Evolutionary conservation across 305 asterid species (phyloP), one percentile per base, ranked within the genome.

Genomic region (Andrographis paniculata): DNA sequence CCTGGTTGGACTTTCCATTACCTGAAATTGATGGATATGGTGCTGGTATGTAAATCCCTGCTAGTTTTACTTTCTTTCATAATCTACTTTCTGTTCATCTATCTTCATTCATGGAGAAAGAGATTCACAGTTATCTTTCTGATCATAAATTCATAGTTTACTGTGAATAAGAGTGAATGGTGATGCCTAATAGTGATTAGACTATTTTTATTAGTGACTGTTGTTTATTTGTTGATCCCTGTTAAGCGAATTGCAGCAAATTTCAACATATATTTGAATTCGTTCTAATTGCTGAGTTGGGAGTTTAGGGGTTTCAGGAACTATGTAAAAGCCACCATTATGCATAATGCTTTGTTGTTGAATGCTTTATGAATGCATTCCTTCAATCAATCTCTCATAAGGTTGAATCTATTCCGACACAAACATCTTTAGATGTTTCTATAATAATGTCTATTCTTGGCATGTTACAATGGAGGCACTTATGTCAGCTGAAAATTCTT

Each of bases 1-100:
- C 96, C 31, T 91, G 99, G 99, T 59, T 87, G 70, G 82, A 87
- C 68, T 91, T 91, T 41, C 99, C 99, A n/a, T 59, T 87, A 30
- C 76, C 78, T n/a, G 79, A 74, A 9, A 66, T 62, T 56, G 83
- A 39, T 18, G 76, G 54, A 17, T 82, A 67, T 12, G 75, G 72
- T 59, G 72, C 62, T 63, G 80, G 79, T 73, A 62, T 28, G 64
- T 43, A 21, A 41, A 55, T 19, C 50, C 16, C 22, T 42, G 19
- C 47, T n/a, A n/a, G n/a, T n/a, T n/a, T n/a, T n/a, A n/a, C n/a
- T n/a, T n/a, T n/a, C n/a, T n/a, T n/a, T n/a, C n/a, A n/a, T n/a
- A n/a, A n/a, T n/a, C n/a, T n/a, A n/a, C n/a, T n/a, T n/a, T n/a
- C n/a, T n/a, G 14, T 23, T 58, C 33, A 13, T 39, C 46, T 27